These are phyloP conservation scores for Chenopodium berlandieri DNA, from an alignment of 148 eudicot genomes.

Conservation along the genomic window DNA sequence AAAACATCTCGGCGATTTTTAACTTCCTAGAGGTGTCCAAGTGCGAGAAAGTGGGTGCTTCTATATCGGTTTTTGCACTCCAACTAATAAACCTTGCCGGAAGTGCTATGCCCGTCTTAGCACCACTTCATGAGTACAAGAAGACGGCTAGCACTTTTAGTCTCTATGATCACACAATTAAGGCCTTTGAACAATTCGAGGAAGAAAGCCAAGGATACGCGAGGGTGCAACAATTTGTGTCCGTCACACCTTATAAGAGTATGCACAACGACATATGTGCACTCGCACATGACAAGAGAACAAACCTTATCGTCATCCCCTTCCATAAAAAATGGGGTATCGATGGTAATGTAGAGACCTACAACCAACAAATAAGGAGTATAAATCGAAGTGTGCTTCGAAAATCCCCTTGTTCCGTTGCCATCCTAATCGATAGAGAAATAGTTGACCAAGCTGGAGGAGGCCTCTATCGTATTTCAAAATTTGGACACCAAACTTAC, in stretches of 20 bases:
- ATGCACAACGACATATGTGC: slow-evolving; percentile 40
- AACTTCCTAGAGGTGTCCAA: slow-evolving; percentile 28
- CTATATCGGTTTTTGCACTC: slow-evolving; percentile 25
- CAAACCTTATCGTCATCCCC: slow-evolving; percentile 28
- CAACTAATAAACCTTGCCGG: slow-evolving; percentile 36
- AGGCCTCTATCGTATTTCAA: background rate
- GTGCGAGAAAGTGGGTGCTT: background rate
- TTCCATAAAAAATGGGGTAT: slow-evolving; percentile 31
- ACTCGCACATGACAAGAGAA: slow-evolving; percentile 30
- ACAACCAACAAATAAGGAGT: slow-evolving; percentile 18
- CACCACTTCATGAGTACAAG: slow-evolving; percentile 27
- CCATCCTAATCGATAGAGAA: slow-evolving; percentile 30
- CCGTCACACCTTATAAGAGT: slow-evolving; percentile 28
- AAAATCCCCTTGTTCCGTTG: slow-evolving; percentile 41
- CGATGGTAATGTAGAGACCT: slow-evolving; percentile 17
- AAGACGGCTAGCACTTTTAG: background rate
- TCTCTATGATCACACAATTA: slow-evolving; percentile 7
- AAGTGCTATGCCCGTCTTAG: slow-evolving; percentile 30
- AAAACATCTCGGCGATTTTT: slow-evolving; percentile 20
- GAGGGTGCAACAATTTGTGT: slow-evolving; percentile 31
- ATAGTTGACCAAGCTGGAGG: background rate
- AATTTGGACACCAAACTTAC: background rate
- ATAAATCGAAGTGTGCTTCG: slow-evolving; percentile 31
- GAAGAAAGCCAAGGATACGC: slow-evolving; percentile 18
- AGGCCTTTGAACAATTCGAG: slow-evolving; percentile 31